phyloP scores from a whole-genome alignment of 805 yeast species.

The Candida silvatica region DNA sequence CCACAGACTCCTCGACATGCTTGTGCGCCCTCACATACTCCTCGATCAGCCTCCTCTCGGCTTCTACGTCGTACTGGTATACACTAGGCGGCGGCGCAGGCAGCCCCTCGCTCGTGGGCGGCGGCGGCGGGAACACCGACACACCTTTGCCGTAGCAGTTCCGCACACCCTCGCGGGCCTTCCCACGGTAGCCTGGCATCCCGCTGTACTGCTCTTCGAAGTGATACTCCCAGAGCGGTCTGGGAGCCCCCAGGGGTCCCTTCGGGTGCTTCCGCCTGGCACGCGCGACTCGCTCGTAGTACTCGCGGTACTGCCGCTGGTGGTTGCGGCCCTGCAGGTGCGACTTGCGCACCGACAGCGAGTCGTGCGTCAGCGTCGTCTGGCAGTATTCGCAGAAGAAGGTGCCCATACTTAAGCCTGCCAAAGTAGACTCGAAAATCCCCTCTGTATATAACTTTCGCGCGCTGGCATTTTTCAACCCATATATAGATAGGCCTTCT shows the following conservation, averaged over 20 bases:
- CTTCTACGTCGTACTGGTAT: constrained; percentile 12
- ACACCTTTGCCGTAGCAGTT: neutral
- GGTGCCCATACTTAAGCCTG: constrained; percentile 40
- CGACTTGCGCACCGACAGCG: constrained; percentile 75
- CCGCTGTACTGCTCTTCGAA: constrained; percentile 26
- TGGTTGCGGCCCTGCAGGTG: constrained; percentile 77
- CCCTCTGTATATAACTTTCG: neutral
- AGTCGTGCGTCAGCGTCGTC: constrained; percentile 78
- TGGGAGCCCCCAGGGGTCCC: constrained; percentile 3
- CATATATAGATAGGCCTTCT: too few species aligned
- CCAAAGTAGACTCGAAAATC: neutral
- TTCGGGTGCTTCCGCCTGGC: constrained; percentile 2
- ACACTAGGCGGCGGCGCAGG: constrained; percentile 31
- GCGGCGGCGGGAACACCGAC: constrained; percentile 15
- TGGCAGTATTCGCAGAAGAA: constrained; percentile 83
- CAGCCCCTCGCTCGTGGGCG: constrained; percentile 23
- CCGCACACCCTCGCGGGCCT: neutral
- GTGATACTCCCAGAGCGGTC: constrained; percentile 28
- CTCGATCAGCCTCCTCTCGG: constrained; percentile 11
- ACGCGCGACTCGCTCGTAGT: constrained; percentile 44
- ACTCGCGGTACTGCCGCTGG: constrained; percentile 59
- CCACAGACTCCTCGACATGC: neutral
- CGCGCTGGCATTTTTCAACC: too few species aligned
- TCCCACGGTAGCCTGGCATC: constrained; percentile 24
- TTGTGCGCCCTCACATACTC: constrained; percentile 6